Conservation (phyloP, 1,284 basidiomycete genomes). For the Malassezia cuniculi region DNA sequence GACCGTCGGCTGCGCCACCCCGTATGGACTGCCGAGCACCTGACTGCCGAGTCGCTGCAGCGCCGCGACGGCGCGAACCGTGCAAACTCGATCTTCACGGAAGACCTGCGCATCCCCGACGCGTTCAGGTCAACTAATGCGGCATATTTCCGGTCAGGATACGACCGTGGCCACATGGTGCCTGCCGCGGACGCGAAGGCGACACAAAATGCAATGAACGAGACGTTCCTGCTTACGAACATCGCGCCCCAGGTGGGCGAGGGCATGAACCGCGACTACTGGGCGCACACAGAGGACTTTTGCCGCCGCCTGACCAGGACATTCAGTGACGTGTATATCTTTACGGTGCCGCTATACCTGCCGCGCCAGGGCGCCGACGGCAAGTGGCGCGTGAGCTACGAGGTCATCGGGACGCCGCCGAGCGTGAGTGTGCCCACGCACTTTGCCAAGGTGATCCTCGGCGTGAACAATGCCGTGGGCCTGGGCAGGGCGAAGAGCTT, state of each 20-base stretch:
- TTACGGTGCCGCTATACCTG: conserved; percentile 93
- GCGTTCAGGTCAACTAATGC: conserved; percentile 70
- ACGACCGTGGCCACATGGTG: conserved; percentile 79
- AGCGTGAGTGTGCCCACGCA: conserved; percentile 89
- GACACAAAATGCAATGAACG: conserved; percentile 85
- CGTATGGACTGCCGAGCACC: conserved; percentile 85
- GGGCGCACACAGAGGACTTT: conserved; percentile 62
- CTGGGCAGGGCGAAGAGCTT: conserved; percentile 8
- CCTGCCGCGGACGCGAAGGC: conserved; percentile 93
- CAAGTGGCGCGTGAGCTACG: conserved; percentile 79
- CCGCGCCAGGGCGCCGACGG: conserved; percentile 71
- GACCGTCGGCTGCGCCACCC: conserved; percentile 82
- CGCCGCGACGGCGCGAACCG: conserved; percentile 48
- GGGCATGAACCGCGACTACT: conserved; percentile 93
- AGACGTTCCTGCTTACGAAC: conserved; percentile 88
- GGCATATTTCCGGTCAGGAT: conserved; percentile 72
- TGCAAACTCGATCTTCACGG: conserved; percentile 59
- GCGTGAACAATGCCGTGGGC: conserved; percentile 36
- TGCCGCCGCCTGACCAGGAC: conserved; percentile 70
- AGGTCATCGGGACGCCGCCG: conserved; percentile 78
- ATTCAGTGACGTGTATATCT: conserved; percentile 90
- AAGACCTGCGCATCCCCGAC: conserved; percentile 66
- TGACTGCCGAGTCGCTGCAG: conserved; percentile 56
- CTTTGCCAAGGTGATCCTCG: conserved; percentile 88
- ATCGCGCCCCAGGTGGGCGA: conserved; percentile 96